These are phyloP conservation scores for Colletotrichum simmondsii DNA, from an alignment of 2,329 filamentous ascomycete species.

Conservation along the genomic window DNA sequence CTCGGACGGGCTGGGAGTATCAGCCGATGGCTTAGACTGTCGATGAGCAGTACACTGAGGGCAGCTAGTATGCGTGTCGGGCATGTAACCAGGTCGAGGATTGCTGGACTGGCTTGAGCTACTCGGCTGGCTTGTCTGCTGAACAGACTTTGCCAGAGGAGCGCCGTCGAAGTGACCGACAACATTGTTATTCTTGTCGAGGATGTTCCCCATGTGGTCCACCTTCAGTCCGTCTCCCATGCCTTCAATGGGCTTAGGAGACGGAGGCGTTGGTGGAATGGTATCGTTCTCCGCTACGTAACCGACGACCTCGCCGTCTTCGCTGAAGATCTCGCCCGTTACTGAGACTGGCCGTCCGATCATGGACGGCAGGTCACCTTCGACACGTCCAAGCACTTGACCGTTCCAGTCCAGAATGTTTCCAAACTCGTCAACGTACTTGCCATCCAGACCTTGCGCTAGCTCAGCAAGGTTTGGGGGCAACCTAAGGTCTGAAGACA, in stretches of 20 bases:
- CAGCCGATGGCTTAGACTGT: constrained; percentile 45
- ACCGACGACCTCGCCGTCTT: constrained; percentile 54
- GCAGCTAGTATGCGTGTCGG: constrained; percentile 43
- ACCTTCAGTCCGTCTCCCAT: constrained; percentile 53
- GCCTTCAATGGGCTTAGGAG: constrained; percentile 45
- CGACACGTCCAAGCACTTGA: constrained; percentile 61
- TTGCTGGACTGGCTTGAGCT: constrained; percentile 1
- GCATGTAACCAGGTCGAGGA: constrained; percentile 12
- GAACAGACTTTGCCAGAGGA: constrained; percentile 50
- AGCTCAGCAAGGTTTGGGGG: constrained; percentile 45
- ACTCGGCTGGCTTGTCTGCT: constrained; percentile 46
- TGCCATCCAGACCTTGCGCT: constrained; percentile 56
- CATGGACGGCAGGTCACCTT: constrained; percentile 66
- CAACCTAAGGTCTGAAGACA: constrained; percentile 46
- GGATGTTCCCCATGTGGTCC: constrained; percentile 57
- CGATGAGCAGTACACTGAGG: constrained; percentile 9
- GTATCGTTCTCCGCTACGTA: constrained; percentile 56
- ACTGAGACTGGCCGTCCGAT: constrained; percentile 58
- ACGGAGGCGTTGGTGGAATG: constrained; percentile 35
- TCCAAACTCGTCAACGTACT: constrained; percentile 63
- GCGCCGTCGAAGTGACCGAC: constrained; percentile 56
- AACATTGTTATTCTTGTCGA: constrained; percentile 56
- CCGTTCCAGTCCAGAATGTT: constrained; percentile 63
- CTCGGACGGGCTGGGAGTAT: constrained; percentile 59
- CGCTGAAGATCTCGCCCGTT: constrained; percentile 58